Conservation (phyloP, 2,329 filamentous ascomycete species). For the Aspergillus sojae region DNA sequence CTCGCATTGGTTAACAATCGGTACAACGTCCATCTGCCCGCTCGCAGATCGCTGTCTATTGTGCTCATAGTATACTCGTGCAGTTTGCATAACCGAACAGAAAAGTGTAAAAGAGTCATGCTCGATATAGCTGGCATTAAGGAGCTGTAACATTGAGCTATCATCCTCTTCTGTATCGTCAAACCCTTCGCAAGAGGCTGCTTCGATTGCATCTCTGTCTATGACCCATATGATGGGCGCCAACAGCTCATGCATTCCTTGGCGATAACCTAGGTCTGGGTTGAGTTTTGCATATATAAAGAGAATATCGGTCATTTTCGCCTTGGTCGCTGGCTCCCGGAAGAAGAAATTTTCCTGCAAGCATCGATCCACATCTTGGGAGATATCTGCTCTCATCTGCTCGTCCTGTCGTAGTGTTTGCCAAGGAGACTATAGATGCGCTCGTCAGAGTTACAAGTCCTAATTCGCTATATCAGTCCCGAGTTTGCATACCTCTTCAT, state of each 20-base stretch:
- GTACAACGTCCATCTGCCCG: slow-evolving; percentile 56
- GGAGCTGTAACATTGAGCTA: slow-evolving; percentile 62
- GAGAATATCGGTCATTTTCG: slow-evolving; percentile 81
- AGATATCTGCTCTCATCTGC: slow-evolving; percentile 80
- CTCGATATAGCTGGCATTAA: slow-evolving; percentile 76
- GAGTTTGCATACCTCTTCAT: slow-evolving; percentile 60
- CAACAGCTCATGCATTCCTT: slow-evolving; percentile 96
- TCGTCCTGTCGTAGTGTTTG: slow-evolving; percentile 84
- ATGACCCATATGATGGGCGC: slow-evolving; percentile 87
- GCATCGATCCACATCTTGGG: slow-evolving; percentile 88
- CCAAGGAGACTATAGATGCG: slow-evolving; percentile 75
- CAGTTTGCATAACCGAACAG: slow-evolving; percentile 81
- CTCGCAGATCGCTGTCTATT: slow-evolving; percentile 49
- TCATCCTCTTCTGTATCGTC: slow-evolving; percentile 45
- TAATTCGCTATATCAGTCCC: slow-evolving; percentile 46
- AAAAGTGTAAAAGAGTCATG: slow-evolving; percentile 91
- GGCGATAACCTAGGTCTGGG: slow-evolving; percentile 84
- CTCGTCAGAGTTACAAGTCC: slow-evolving; percentile 24
- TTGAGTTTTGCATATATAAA: slow-evolving; percentile 96
- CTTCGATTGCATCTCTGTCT: slow-evolving; percentile 75
- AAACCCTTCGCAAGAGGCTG: slow-evolving; percentile 36
- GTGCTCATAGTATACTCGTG: slow-evolving; percentile 84
- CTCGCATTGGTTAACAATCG: slow-evolving; percentile 83
- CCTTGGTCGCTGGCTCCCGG: slow-evolving; percentile 75
- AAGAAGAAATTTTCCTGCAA: slow-evolving; percentile 92